phyloP scores from a whole-genome alignment of 495 filamentous ascomycete species.

The Jackrogersella minutella region DNA sequence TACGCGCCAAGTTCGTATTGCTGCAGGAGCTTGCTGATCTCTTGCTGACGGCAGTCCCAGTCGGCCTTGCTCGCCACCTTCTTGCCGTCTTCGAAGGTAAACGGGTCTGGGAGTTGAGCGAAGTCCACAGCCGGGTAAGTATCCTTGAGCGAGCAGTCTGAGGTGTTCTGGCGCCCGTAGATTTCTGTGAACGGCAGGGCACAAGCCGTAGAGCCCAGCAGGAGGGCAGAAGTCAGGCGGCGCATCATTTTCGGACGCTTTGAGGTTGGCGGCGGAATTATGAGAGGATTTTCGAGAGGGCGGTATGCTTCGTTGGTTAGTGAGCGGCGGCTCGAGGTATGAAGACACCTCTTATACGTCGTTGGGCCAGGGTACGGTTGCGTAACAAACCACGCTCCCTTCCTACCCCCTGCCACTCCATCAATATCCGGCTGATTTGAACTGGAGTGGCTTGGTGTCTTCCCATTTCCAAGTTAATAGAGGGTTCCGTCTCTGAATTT shows the following conservation, averaged over 20 bases:
- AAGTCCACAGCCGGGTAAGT: slow-evolving; percentile 42
- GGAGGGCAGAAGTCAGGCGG: slow-evolving; percentile 49
- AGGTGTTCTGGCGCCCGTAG: slow-evolving; percentile 51
- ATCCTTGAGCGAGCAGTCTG: slow-evolving; percentile 43
- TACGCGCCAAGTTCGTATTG: slow-evolving; percentile 61
- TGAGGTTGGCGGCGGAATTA: slow-evolving; percentile 6
- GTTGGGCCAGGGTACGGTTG: neutral
- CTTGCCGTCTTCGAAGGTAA: slow-evolving; percentile 54
- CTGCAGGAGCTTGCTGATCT: slow-evolving; percentile 61
- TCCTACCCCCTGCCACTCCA: neutral
- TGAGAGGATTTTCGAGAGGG: neutral
- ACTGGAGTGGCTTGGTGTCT: slow-evolving; percentile 11
- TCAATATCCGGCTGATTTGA: slow-evolving; percentile 37
- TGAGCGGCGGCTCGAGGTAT: slow-evolving; percentile 16
- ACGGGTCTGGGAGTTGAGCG: slow-evolving; percentile 62
- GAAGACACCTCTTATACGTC: slow-evolving; percentile 26
- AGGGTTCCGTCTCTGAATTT: neutral
- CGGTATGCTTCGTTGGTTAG: slow-evolving; percentile 24
- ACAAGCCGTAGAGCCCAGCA: slow-evolving; percentile 51
- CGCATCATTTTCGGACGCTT: slow-evolving; percentile 49
- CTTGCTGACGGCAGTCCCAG: slow-evolving; percentile 59
- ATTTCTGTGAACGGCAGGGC: slow-evolving; percentile 53
- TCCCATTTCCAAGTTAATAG: slow-evolving; percentile 17
- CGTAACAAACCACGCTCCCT: neutral
- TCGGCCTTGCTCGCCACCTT: slow-evolving; percentile 57